Evolutionary conservation across 768 basidiomycete species (phyloP).

Genomic region (Phanerochaete sordida): DNA sequence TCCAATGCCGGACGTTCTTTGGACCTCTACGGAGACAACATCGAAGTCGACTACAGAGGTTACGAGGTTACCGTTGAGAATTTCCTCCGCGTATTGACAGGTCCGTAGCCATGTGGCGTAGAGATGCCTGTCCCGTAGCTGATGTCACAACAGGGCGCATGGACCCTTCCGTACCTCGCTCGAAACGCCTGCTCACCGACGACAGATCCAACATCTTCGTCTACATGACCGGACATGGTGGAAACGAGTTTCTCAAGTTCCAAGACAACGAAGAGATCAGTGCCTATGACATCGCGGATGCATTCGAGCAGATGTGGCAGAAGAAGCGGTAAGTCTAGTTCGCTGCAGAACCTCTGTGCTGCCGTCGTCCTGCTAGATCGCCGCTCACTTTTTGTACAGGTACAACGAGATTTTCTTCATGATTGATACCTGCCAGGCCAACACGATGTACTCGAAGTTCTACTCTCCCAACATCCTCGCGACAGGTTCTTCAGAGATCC

Average conservation of each 20-base stretch:
- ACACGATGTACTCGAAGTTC: constrained; percentile 90
- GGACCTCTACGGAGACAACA: constrained; percentile 93
- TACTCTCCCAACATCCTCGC: constrained; percentile 93
- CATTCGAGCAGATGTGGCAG: constrained; percentile 98
- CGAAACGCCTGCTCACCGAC: constrained; percentile 89
- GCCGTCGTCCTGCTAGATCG: too few species aligned
- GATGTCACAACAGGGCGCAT: constrained; percentile 62
- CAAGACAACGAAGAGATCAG: constrained; percentile 99
- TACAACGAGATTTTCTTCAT: constrained; percentile 98
- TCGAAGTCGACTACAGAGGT: constrained; percentile 97
- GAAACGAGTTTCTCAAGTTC: constrained; percentile 98
- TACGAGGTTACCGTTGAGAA: constrained; percentile 99
- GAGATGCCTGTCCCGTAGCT: neutral
- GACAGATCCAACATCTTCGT: constrained; percentile 91
- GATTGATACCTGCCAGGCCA: constrained; percentile 98
- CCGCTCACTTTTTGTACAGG: constrained; percentile 32
- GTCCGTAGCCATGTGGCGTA: constrained; percentile 26
- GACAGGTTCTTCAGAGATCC: constrained; percentile 80
- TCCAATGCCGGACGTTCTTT: constrained; percentile 78
- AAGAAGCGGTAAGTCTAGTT: constrained; percentile 68
- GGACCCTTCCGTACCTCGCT: constrained; percentile 80
- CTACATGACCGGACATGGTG: constrained; percentile 98
- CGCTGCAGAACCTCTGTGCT: too few species aligned
- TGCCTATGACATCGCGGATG: constrained; percentile 69
- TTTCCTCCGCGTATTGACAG: constrained; percentile 88